phyloP scores from a whole-genome alignment of 176 grass and related monocot species.

The Oryza brachyantha region DNA sequence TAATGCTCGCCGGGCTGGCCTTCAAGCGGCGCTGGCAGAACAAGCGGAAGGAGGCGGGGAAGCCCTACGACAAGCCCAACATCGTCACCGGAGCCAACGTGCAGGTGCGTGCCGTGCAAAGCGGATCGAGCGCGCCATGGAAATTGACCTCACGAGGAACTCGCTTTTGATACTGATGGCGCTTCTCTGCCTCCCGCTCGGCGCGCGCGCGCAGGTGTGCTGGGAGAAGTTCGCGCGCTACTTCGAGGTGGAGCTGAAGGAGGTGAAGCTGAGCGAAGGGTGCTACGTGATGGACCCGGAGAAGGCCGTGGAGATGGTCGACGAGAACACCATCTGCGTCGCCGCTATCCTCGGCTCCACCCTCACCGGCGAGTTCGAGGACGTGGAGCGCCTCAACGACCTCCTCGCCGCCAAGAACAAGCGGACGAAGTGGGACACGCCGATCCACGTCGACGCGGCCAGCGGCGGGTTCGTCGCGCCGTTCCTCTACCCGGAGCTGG shows the following conservation, averaged over 20 bases:
- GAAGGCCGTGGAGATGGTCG: conserved; percentile 69
- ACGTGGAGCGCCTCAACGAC: conserved; percentile 62
- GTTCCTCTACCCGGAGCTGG: conserved; percentile 73
- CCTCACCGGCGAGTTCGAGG: conserved; percentile 89
- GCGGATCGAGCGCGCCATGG: no score
- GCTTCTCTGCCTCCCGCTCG: no score
- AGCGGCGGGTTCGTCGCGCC: conserved; percentile 92
- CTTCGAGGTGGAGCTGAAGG: conserved; percentile 94
- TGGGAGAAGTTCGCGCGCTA: conserved; percentile 97
- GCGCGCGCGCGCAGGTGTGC: conserved; percentile 90
- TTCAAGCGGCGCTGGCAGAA: conserved; percentile 94
- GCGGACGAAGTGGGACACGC: conserved; percentile 62
- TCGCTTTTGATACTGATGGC: no score
- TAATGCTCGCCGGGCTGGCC: conserved; percentile 86
- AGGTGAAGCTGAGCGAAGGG: conserved; percentile 74
- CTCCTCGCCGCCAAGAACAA: conserved; percentile 64
- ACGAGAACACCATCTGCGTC: conserved; percentile 97
- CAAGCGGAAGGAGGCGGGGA: conserved; percentile 52
- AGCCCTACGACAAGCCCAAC: conserved; percentile 78
- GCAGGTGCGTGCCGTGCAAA: no score
- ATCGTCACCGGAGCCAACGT: conserved; percentile 90
- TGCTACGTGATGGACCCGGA: conserved; percentile 85
- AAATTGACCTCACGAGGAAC: no score
- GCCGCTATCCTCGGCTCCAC: conserved; percentile 91
- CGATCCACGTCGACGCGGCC: conserved; percentile 87